A percentile compares a stretch with the other conserved stretches of the same genome.
Evolutionary conservation across 2,329 filamentous ascomycete species (phyloP).

Genomic region (Pseudogymnoascus sp.): DNA sequence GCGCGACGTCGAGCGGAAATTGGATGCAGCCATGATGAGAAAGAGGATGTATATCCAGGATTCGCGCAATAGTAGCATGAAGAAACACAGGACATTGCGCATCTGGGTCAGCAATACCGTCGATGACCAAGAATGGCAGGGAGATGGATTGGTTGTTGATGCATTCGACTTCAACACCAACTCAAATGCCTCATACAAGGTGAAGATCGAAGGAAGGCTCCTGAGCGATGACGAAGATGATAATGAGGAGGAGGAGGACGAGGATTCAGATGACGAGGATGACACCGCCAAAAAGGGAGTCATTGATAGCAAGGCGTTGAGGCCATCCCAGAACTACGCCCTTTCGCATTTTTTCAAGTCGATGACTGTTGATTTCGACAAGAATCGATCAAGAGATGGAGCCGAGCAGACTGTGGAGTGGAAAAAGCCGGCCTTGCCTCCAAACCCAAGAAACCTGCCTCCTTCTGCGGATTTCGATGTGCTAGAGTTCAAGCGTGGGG

Average conservation of each 20-base stretch:
- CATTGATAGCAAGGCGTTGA: conserved; percentile 30
- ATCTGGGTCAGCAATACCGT: conserved; percentile 94
- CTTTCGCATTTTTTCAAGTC: conserved; percentile 76
- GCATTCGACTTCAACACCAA: conserved; percentile 75
- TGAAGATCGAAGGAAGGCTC: conserved; percentile 85
- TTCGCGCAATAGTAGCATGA: conserved; percentile 63
- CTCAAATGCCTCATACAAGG: conserved; percentile 70
- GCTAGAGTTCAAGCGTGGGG: conserved; percentile 81
- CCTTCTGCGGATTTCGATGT: conserved; percentile 77
- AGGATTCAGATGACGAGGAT: conserved; percentile 36
- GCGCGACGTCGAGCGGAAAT: conserved; percentile 74
- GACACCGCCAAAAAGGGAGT: conserved; percentile 43
- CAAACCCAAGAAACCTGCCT: conserved; percentile 37
- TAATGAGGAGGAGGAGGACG: conserved; percentile 42
- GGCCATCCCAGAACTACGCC: conserved; percentile 41
- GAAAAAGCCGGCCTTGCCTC: conserved; percentile 63
- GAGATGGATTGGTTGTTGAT: conserved; percentile 57
- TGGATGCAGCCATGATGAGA: conserved; percentile 89
- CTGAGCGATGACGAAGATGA: conserved; percentile 60
- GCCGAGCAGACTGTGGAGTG: conserved; percentile 64
- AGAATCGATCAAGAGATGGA: conserved; percentile 47
- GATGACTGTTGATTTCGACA: conserved; percentile 67
- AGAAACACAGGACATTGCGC: conserved; percentile 76
- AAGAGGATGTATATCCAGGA: conserved; percentile 90
- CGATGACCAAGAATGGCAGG: conserved; percentile 92